Evolutionary conservation across 1,139 yeast species (phyloP).

Genomic region (Nakaseomyces sp.): DNA sequence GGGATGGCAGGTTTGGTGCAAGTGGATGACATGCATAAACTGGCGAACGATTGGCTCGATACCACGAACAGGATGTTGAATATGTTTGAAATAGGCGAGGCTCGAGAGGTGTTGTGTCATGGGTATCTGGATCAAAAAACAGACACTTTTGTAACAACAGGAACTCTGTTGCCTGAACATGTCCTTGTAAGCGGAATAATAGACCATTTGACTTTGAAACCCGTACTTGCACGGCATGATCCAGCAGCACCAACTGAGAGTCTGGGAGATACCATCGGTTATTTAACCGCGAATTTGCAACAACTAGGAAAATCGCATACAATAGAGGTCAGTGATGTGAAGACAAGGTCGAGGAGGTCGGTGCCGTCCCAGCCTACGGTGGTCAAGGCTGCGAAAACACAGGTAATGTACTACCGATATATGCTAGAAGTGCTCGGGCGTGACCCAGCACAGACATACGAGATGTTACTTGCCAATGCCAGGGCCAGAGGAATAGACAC

Average conservation of each 20-base stretch:
- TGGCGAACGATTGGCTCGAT: slow-evolving; percentile 35
- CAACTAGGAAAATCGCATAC: slow-evolving; percentile 6
- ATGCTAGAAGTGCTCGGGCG: slow-evolving; percentile 36
- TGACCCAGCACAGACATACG: slow-evolving; percentile 20
- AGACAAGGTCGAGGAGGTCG: slow-evolving; percentile 40
- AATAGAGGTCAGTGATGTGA: slow-evolving; percentile 45
- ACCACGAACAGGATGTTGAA: slow-evolving; percentile 33
- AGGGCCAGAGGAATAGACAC: slow-evolving; percentile 38
- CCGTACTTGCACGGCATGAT: neutral
- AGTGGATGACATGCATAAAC: slow-evolving; percentile 17
- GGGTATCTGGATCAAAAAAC: slow-evolving; percentile 37
- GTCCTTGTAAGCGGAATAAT: slow-evolving; percentile 54
- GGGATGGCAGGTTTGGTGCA: slow-evolving; percentile 8
- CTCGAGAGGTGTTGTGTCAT: slow-evolving; percentile 55
- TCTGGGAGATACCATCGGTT: neutral
- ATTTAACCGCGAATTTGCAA: neutral
- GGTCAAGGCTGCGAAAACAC: slow-evolving; percentile 42
- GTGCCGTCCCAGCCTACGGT: slow-evolving; percentile 45
- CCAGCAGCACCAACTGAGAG: neutral
- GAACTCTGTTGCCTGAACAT: slow-evolving; percentile 11
- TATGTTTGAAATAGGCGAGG: slow-evolving; percentile 41
- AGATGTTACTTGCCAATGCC: slow-evolving; percentile 39
- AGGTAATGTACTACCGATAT: slow-evolving; percentile 48
- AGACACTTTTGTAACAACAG: slow-evolving; percentile 10
- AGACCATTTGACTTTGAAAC: slow-evolving; percentile 37